phyloP scores from a whole-genome alignment of 2,329 filamentous ascomycete genomes.

The Scedosporium boydii region DNA sequence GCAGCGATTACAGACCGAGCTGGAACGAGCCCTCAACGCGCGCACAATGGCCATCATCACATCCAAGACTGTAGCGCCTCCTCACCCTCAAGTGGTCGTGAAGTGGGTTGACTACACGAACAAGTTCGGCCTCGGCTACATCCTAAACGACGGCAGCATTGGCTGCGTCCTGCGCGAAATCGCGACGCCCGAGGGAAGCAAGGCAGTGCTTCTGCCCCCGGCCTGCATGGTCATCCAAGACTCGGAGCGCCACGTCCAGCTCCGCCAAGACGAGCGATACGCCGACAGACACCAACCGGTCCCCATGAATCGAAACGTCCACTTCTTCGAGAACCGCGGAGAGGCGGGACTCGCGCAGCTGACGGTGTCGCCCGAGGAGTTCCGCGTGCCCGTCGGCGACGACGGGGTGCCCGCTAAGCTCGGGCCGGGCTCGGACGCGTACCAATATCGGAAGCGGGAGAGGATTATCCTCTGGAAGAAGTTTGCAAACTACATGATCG shows the following conservation, averaged over 20 bases:
- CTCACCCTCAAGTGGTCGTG: conserved; percentile 55
- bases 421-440: conserved; percentile 52
- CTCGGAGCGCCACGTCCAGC: conserved; percentile 61
- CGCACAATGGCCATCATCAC: conserved; percentile 52
- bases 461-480: conserved; percentile 62
- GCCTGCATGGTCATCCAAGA: conserved; percentile 63
- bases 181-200: conserved; percentile 39
- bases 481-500: conserved; percentile 66
- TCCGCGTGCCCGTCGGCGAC: conserved; percentile 43
- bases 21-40: conserved; percentile 54
- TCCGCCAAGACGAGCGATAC: conserved; percentile 46
- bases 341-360: conserved; percentile 53
- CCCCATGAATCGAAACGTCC: conserved; percentile 55
- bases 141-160: conserved; percentile 71
- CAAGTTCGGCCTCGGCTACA: conserved; percentile 77
- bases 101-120: conserved; percentile 89
- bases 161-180: conserved; percentile 58
- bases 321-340: conserved; percentile 66
- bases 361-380: conserved; percentile 55
- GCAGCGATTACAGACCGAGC: conserved; percentile 45
- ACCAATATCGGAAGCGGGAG: conserved; percentile 56
- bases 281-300: conserved; percentile 50
- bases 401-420: conserved; percentile 54
- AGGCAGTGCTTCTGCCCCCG: conserved; percentile 49
- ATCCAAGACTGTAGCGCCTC: conserved; percentile 40